Conservation (phyloP, 768 basidiomycete species). For the Paxillus rubicundulus region DNA sequence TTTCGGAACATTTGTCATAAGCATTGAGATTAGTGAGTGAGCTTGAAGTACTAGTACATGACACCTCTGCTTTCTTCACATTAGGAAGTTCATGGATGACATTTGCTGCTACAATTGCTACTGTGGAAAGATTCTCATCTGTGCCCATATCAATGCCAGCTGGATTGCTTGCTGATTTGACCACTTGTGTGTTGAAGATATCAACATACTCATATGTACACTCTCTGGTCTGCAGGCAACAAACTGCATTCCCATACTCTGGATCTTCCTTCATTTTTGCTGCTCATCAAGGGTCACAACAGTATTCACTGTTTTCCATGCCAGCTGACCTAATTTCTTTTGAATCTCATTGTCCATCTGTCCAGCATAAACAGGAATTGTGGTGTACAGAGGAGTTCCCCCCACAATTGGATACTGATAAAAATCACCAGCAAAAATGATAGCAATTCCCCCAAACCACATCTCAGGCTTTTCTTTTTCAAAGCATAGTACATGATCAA, state of each 20-base stretch:
- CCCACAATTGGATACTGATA: too few relatives aligned
- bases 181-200: not conserved
- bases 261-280: too few relatives aligned
- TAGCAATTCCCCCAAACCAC: too few relatives aligned
- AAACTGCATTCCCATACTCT: too few relatives aligned
- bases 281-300: not conserved
- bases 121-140: not conserved
- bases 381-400: conserved; percentile 20
- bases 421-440: too few relatives aligned
- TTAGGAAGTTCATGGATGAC: not conserved
- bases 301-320: not conserved
- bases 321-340: not conserved
- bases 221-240: too few relatives aligned
- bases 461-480: not conserved
- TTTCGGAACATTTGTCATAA: not conserved
- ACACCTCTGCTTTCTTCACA: not conserved
- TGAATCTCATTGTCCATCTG: not conserved
- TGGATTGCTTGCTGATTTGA: not conserved
- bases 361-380: conserved; percentile 13
- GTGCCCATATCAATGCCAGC: too few relatives aligned
- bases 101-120: conserved; percentile 4
- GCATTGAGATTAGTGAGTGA: too few relatives aligned
- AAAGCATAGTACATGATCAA: conserved; percentile 29
- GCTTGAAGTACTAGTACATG: not conserved
- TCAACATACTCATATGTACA: not conserved